Evolutionary conservation across 139 green algal genomes (phyloP).

Genomic region (Closterium sp.): DNA sequence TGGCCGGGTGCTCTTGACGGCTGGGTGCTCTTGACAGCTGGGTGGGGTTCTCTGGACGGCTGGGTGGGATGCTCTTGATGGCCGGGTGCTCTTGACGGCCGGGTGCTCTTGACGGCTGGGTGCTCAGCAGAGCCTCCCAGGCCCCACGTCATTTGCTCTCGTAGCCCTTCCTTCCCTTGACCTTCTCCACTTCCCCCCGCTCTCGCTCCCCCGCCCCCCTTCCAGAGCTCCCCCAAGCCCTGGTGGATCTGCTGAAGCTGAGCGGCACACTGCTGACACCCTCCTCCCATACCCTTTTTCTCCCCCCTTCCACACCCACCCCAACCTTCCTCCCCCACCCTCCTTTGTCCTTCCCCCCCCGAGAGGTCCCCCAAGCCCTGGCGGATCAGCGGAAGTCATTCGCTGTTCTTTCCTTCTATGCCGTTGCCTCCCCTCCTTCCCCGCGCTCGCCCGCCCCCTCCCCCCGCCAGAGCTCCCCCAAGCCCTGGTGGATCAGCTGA

Average conservation of each 20-base stretch:
- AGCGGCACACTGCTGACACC: constrained; percentile 53
- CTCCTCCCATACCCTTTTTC: background rate
- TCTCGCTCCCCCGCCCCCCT: background rate
- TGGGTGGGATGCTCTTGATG: no score
- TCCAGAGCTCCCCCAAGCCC: constrained; percentile 61
- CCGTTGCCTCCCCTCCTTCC: background rate
- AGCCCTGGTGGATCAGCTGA: constrained; percentile 66
- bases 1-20: no score
- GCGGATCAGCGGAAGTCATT: constrained; percentile 64
- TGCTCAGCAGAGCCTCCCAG: no score
- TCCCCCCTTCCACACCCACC: no score
- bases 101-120: no score
- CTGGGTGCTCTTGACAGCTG: no score
- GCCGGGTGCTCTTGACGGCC: no score
- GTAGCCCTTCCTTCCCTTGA: background rate
- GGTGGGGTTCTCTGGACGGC: no score
- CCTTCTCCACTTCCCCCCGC: no score
- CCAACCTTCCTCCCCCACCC: background rate
- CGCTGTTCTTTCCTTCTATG: no score
- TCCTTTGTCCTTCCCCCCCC: background rate
- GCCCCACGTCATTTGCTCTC: no score
- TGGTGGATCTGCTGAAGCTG: constrained; percentile 65
- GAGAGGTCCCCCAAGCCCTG: constrained; percentile 65
- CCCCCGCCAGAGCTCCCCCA: constrained; percentile 61
- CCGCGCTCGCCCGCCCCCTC: background rate